A percentile compares a stretch with the other conserved stretches of the same genome.
These are phyloP conservation scores for Salix udensis DNA, from an alignment of 345 rosid species.

Conservation along the genomic window DNA sequence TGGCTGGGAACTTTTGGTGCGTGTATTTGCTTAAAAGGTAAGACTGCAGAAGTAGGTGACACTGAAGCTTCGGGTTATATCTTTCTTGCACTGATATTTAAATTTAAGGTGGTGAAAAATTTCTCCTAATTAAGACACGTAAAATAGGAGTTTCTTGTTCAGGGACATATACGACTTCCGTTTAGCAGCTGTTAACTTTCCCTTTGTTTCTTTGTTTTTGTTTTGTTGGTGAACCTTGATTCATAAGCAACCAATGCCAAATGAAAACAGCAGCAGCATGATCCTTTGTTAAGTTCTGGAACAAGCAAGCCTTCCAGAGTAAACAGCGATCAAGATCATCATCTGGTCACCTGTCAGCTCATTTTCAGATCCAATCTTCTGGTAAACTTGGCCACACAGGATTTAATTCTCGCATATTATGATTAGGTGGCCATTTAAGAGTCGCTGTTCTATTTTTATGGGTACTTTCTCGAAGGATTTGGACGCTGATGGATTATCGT, in stretches of 20 bases:
- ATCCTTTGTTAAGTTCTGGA: background rate
- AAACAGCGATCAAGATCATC: no score
- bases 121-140: background rate
- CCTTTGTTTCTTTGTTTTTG: background rate
- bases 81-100: constrained; percentile 7
- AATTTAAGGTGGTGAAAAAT: background rate
- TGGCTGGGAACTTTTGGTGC: constrained; percentile 36
- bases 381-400: background rate
- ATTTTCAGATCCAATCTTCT: background rate
- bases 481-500: background rate
- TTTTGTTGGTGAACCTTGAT: constrained; percentile 26
- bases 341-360: background rate
- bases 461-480: background rate
- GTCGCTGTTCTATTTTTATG: background rate
- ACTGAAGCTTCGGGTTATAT: constrained; percentile 54
- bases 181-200: background rate
- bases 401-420: background rate
- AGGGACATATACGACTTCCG: background rate
- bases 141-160: constrained; percentile 19
- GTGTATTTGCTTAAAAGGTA: constrained; percentile 64
- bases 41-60: constrained; percentile 65
- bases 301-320: background rate
- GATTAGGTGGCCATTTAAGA: background rate
- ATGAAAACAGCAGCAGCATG: background rate
- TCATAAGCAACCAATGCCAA: constrained; percentile 24